These are phyloP conservation scores for Cordia subcordata DNA, from an alignment of 257 asterid genomes.

Conservation along the genomic window DNA sequence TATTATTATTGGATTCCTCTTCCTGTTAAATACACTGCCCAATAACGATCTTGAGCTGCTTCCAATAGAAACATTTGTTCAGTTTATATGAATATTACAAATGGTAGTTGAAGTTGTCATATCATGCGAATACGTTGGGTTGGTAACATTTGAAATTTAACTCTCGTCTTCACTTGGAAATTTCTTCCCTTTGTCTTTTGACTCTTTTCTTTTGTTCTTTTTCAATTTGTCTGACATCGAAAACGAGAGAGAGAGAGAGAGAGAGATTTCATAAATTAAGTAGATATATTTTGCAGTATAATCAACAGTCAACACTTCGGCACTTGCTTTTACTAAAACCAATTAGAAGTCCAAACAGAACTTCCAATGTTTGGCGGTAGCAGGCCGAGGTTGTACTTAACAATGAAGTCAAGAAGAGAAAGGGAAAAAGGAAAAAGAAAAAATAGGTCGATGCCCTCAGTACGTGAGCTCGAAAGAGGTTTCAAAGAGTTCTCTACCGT, in stretches of 20 bases:
- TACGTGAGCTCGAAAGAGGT: no score
- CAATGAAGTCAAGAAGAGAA: conserved; percentile 37
- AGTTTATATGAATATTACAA: no score
- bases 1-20: no score
- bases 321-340: conserved; percentile 44
- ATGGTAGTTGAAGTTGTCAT: conserved; percentile 3
- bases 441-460: no score
- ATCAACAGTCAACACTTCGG: conserved; percentile 72
- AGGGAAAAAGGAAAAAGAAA: no score
- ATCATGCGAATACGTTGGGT: conserved; percentile 1
- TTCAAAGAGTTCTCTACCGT: no score
- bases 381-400: conserved; percentile 56
- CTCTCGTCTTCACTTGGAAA: conserved; percentile 10
- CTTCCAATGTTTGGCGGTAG: conserved; percentile 15
- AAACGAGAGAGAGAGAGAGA: background rate
- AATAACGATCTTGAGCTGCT: no score
- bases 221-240: background rate
- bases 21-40: no score
- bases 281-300: conserved; percentile 12
- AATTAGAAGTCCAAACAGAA: conserved; percentile 29
- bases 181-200: no score
- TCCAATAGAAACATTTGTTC: no score
- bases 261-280: conserved; percentile 1
- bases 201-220: background rate
- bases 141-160: conserved; percentile 8